Conservation (phyloP, 768 basidiomycete species). For the Amanita subjunquillea region DNA sequence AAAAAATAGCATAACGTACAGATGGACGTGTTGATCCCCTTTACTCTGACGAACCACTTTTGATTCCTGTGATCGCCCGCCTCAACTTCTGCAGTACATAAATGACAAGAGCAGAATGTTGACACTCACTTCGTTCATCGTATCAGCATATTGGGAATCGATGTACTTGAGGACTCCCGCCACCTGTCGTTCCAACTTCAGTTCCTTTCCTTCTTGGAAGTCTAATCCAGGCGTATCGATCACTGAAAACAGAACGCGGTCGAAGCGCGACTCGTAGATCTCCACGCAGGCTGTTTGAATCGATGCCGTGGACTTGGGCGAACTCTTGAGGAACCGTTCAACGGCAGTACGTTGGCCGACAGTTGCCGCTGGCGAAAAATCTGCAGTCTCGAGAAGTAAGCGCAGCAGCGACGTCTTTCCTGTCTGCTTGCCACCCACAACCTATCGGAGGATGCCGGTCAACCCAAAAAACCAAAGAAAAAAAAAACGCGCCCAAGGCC, state of each 20-base stretch:
- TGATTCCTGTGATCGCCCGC: constrained; percentile 49
- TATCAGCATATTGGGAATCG: constrained; percentile 75
- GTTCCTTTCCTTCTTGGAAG: constrained; percentile 59
- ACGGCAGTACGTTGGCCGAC: constrained; percentile 59
- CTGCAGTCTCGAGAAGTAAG: constrained; percentile 75
- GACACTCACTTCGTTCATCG: constrained; percentile 68
- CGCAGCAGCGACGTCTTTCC: constrained; percentile 81
- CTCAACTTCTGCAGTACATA: neutral
- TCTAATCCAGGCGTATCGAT: constrained; percentile 85
- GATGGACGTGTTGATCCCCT: constrained; percentile 83
- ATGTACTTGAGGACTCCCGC: constrained; percentile 65
- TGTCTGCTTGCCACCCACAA: constrained; percentile 70
- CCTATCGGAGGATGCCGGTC: constrained; percentile 28
- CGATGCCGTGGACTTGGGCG: constrained; percentile 46
- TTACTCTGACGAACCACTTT: constrained; percentile 82
- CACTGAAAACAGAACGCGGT: constrained; percentile 68
- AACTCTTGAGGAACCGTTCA: constrained; percentile 52
- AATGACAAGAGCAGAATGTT: neutral
- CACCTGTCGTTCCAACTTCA: constrained; percentile 74
- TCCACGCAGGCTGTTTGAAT: constrained; percentile 69
- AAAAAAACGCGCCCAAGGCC: neutral
- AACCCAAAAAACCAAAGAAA: constrained; percentile 8
- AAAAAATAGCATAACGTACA: constrained; percentile 39
- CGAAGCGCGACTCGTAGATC: constrained; percentile 76
- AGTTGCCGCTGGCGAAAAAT: constrained; percentile 70